phyloP scores from a whole-genome alignment of 768 basidiomycete genomes.

The Chiua virens region DNA sequence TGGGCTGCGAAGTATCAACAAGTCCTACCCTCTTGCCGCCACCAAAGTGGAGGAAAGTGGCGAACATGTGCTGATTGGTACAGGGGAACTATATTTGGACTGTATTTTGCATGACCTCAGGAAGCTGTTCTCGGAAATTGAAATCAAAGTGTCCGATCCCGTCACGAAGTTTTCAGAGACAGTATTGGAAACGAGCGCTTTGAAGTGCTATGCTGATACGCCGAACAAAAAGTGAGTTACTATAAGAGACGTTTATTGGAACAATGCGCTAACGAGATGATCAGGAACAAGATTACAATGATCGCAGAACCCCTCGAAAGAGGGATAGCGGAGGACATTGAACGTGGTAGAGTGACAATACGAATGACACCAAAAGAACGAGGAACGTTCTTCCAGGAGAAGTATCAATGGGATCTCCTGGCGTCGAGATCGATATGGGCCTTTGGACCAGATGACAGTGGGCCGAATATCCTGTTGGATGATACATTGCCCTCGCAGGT shows the following conservation, averaged over 20 bases:
- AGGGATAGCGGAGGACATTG: conserved; percentile 95
- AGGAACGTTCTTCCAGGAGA: conserved; percentile 94
- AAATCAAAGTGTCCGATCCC: conserved; percentile 99
- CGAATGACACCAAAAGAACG: conserved; percentile 94
- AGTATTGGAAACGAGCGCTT: conserved; percentile 92
- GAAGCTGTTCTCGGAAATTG: conserved; percentile 92
- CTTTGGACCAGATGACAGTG: conserved; percentile 95
- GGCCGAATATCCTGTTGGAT: conserved; percentile 90
- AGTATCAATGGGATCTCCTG: conserved; percentile 97
- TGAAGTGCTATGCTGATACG: conserved; percentile 99
- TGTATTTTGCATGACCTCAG: conserved; percentile 96
- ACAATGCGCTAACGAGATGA: conserved; percentile 13
- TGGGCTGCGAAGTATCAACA: conserved; percentile 94
- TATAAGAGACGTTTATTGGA: background rate
- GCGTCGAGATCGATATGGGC: conserved; percentile 99
- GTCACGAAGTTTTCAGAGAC: conserved; percentile 99
- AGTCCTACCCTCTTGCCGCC: conserved; percentile 90
- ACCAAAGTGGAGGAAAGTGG: conserved; percentile 99
- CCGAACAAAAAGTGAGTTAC: conserved; percentile 92
- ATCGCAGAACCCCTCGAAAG: conserved; percentile 97
- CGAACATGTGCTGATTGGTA: conserved; percentile 95
- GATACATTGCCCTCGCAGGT: conserved; percentile 96
- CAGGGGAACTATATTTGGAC: conserved; percentile 95
- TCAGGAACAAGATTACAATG: conserved; percentile 97
- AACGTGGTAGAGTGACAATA: conserved; percentile 90